Evolutionary conservation across 495 filamentous ascomycete species (phyloP), one percentile per base, ranked within the genome.

Genomic region (Aspergillus egyptiacus): DNA sequence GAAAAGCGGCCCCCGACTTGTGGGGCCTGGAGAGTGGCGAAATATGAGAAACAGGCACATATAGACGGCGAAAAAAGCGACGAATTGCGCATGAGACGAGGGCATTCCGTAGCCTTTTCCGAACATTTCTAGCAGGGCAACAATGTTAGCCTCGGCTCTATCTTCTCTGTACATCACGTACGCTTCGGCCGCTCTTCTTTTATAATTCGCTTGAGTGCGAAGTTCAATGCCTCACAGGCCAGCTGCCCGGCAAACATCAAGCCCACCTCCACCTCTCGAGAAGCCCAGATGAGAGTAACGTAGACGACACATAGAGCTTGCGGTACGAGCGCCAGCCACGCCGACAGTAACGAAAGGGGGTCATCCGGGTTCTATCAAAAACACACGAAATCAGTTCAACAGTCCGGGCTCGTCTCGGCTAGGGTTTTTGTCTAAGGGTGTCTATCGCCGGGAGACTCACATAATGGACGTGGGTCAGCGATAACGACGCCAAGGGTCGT

Each of bases 51-150:
- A 96, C 23, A 99, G 72, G 13, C 80, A 70, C 19, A 95, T 64
- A 58, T 85, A 89, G 46, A 93, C 70, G 33, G 88, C 82, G 73
- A 96, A 97, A 72, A 87, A 99, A 8, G 82, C 73, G 38, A 87
- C 84, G 63, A 96, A 99, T 67, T 99, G 93, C 8, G 93, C 87
- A 70, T 99, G 93, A 20, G 89, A 95, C 36, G 85, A 90, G n/a
- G 93, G 93, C 93, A 99, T 99, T 54, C 93, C 93, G 60, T 97
- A 99, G 50, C 93, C 93, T 65, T 95, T 96, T 30, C 86, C 86
- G 49, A 83, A 77, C 76, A 87, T 86, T 68, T 86, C 85, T 86
- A 70, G n/a, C 20, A 6, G 13, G 8, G 2, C 3, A 4, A 46
- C 17, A 22, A 10, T 20, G 17, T 53, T 36, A 48, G 51, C 11